Percentiles rank a stretch among this genome's conserved stretches.
phyloP scores from a whole-genome alignment of 1,284 basidiomycete species.

The Volvariella volvacea region DNA sequence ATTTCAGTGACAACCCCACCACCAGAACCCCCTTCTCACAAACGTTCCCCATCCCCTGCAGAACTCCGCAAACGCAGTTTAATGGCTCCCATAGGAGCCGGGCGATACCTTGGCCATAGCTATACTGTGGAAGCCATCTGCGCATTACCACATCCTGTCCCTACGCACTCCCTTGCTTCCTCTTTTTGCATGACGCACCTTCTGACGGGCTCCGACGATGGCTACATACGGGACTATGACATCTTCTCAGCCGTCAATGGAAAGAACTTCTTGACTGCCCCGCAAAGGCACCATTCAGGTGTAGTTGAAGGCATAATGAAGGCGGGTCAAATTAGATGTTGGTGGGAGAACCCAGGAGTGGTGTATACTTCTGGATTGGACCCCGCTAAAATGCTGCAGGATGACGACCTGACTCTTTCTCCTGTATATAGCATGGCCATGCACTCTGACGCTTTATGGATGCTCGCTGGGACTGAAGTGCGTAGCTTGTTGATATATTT shows the following conservation, averaged over 20 bases:
- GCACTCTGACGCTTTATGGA: conserved; percentile 89
- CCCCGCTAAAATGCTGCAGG: conserved; percentile 18
- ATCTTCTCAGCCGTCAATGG: conserved; percentile 86
- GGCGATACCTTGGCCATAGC: conserved; percentile 37
- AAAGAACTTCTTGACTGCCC: conserved; percentile 82
- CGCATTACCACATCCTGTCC: conserved; percentile 83
- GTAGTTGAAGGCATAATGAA: conserved; percentile 92
- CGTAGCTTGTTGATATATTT: conserved; percentile 19
- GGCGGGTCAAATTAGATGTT: conserved; percentile 79
- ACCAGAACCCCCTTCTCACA: conserved; percentile 23
- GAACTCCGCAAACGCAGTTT: conserved; percentile 42
- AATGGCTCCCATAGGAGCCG: conserved; percentile 23
- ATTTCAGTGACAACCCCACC: not conserved
- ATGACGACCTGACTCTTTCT: conserved; percentile 46
- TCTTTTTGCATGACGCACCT: conserved; percentile 87
- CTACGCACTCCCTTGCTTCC: conserved; percentile 81
- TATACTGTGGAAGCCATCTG: conserved; percentile 91
- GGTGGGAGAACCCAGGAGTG: conserved; percentile 77
- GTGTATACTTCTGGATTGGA: conserved; percentile 20
- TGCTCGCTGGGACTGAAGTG: conserved; percentile 80
- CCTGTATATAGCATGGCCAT: conserved; percentile 85
- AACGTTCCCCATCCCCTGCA: conserved; percentile 59
- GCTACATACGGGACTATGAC: conserved; percentile 91
- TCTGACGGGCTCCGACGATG: conserved; percentile 89
- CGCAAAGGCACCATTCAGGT: conserved; percentile 83